Evolutionary conservation across 1,139 yeast genomes (phyloP).

Genomic region (Ogataea hybrid): DNA sequence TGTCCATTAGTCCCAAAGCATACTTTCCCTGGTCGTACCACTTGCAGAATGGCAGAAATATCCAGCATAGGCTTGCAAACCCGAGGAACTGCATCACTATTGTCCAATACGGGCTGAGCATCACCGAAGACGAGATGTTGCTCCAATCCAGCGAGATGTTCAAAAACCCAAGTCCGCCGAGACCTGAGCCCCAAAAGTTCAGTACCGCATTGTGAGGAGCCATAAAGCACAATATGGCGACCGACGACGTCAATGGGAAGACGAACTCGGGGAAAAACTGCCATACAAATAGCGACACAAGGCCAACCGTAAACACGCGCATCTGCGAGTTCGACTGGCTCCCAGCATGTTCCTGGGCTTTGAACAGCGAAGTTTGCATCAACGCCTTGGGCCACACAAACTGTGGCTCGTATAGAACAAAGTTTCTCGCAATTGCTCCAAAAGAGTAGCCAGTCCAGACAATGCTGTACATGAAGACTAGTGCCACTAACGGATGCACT

Average conservation of each 20-base stretch:
- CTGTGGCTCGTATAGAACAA: constrained; percentile 43
- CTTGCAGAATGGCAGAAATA: constrained; percentile 41
- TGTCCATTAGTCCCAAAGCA: constrained; percentile 42
- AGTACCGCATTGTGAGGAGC: constrained; percentile 39
- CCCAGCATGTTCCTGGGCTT: constrained; percentile 31
- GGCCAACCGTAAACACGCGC: constrained; percentile 35
- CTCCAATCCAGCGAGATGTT: constrained; percentile 47
- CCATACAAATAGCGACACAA: constrained; percentile 39
- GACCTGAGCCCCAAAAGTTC: constrained; percentile 44
- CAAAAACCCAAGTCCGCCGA: constrained; percentile 45
- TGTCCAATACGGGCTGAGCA: constrained; percentile 46
- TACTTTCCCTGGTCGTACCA: constrained; percentile 34
- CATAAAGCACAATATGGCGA: constrained; percentile 44
- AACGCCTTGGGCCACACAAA: constrained; percentile 47
- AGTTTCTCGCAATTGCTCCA: constrained; percentile 43
- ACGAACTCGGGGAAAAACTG: constrained; percentile 43
- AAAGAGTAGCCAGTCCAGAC: constrained; percentile 48
- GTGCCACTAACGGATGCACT: constrained; percentile 35
- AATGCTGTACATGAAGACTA: constrained; percentile 44
- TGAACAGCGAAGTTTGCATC: constrained; percentile 46
- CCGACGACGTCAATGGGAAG: constrained; percentile 41
- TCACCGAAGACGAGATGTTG: constrained; percentile 42
- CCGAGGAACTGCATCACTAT: constrained; percentile 44
- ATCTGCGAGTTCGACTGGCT: constrained; percentile 29
- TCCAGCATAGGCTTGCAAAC: constrained; percentile 42